Conservation (phyloP, 108 stramenopile genomes). For the Parmales sp. region DNA sequence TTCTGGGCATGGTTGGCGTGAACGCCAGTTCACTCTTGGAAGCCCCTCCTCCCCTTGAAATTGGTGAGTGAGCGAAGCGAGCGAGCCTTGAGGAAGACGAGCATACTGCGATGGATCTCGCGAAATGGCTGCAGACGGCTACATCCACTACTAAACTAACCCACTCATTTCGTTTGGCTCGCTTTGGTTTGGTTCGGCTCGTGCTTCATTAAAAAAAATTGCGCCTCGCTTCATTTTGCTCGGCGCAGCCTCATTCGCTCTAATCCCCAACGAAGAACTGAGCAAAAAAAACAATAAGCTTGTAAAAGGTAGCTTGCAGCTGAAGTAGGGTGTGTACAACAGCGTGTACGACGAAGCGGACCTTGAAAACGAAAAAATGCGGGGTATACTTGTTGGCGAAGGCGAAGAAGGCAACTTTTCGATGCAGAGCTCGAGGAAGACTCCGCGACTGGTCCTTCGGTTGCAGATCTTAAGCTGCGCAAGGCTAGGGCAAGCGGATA, state of each 20-base stretch:
- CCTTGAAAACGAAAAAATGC: not conserved
- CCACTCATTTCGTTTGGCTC: too few relatives aligned
- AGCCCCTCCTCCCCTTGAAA: slow-evolving; percentile 1
- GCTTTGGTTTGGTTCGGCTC: too few relatives aligned
- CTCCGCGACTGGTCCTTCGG: not conserved
- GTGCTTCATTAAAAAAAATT: too few relatives aligned
- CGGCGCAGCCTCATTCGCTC: too few relatives aligned
- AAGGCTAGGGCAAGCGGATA: not conserved
- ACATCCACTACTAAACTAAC: too few relatives aligned
- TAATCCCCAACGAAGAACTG: not conserved
- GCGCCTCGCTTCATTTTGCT: too few relatives aligned
- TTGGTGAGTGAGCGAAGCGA: too few relatives aligned
- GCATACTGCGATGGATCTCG: too few relatives aligned
- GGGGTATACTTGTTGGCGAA: not conserved
- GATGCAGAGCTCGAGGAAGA: not conserved
- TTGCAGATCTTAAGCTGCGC: not conserved
- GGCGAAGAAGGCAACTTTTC: too few relatives aligned
- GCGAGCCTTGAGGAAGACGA: not conserved
- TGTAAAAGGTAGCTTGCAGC: not conserved
- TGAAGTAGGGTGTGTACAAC: slow-evolving; percentile 6
- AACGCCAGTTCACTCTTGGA: not conserved
- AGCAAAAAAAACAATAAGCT: not conserved
- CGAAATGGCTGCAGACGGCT: too few relatives aligned
- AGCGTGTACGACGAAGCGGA: slow-evolving; percentile 4
- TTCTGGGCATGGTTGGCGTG: not conserved